phyloP scores from a whole-genome alignment of 352 stramenopile genomes.

The Saprolegnia diclina region DNA sequence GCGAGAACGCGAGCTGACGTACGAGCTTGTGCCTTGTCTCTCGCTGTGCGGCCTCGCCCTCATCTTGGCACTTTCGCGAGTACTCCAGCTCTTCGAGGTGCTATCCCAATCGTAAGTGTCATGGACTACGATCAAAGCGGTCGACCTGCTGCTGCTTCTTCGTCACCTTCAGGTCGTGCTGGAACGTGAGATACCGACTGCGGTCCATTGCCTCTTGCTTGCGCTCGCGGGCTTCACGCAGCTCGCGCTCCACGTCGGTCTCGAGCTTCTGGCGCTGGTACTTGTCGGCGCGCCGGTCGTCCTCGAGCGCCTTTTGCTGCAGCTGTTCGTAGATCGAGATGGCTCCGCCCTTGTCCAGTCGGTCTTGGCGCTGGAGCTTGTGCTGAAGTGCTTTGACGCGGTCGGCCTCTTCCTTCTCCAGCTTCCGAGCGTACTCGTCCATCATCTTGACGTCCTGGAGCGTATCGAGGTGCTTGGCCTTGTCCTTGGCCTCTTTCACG shows the following conservation, averaged over 20 bases:
- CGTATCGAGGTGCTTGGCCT: slow-evolving; percentile 40
- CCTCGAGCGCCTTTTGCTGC: slow-evolving; percentile 42
- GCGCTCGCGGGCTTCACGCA: slow-evolving; percentile 3
- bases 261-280: slow-evolving; percentile 58
- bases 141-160: slow-evolving; percentile 43
- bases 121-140: neutral
- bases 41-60: slow-evolving; percentile 39
- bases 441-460: slow-evolving; percentile 61
- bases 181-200: slow-evolving; percentile 46
- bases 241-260: slow-evolving; percentile 34
- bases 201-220: slow-evolving; percentile 46
- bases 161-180: slow-evolving; percentile 47
- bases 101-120: neutral
- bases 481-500: slow-evolving; percentile 40
- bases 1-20: neutral
- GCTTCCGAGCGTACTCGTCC: slow-evolving; percentile 53
- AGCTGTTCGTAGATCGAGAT: slow-evolving; percentile 48
- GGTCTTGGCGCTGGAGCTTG: slow-evolving; percentile 42
- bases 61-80: slow-evolving; percentile 42
- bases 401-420: slow-evolving; percentile 54
- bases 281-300: slow-evolving; percentile 51
- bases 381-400: slow-evolving; percentile 40
- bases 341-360: slow-evolving; percentile 37
- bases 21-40: slow-evolving; percentile 40
- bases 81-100: slow-evolving; percentile 57